Conservation (phyloP, 2,329 filamentous ascomycete species). For the Fusarium globosum region DNA sequence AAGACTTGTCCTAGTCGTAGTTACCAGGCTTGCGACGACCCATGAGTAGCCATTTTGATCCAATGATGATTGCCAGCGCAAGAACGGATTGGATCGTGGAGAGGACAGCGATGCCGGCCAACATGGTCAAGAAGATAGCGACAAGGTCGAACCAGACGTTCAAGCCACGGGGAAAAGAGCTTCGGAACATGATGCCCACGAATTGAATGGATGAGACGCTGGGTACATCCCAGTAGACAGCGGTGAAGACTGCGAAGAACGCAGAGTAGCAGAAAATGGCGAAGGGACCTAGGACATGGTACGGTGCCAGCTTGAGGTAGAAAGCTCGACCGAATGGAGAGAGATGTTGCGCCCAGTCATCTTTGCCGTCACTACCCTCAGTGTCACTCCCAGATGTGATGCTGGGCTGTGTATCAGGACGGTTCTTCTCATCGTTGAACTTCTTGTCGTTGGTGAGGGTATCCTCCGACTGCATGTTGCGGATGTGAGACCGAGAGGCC, state of each 20-base stretch:
- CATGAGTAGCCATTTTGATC: conserved; percentile 7
- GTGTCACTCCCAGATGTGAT: not conserved
- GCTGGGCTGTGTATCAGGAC: not conserved
- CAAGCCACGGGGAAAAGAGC: not conserved
- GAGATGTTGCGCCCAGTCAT: not conserved
- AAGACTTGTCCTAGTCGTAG: conserved; percentile 18
- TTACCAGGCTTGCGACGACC: conserved; percentile 4
- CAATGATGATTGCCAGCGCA: not conserved
- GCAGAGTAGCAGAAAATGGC: conserved; percentile 5
- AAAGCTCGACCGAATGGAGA: conserved; percentile 16
- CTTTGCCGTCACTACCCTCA: not conserved
- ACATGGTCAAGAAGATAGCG: conserved; percentile 4
- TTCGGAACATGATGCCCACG: not conserved
- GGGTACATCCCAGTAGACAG: conserved; percentile 1
- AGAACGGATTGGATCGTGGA: not conserved
- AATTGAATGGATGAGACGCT: conserved; percentile 8
- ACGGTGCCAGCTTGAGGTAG: conserved; percentile 4
- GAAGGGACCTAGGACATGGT: not conserved
- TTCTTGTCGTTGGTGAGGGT: not conserved
- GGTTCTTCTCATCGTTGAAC: not conserved
- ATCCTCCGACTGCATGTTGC: not conserved
- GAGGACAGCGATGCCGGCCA: not conserved
- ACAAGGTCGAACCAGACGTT: conserved; percentile 4
- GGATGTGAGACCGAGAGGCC: not conserved
- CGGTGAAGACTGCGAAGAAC: not conserved